These are phyloP conservation scores for Cyclospora cayetanensis DNA, from an alignment of 169 alveolate species.

Conservation along the genomic window DNA sequence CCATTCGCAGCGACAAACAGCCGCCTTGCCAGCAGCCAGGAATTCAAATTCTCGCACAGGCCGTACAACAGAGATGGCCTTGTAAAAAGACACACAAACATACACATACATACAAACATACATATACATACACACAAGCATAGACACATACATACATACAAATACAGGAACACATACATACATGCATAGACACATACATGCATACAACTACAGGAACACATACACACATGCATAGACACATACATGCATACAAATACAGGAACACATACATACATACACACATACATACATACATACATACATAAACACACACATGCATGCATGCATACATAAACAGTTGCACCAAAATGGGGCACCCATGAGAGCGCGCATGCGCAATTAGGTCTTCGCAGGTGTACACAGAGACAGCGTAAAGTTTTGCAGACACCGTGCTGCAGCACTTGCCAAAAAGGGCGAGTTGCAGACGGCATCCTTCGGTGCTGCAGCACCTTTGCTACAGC, in stretches of 20 bases:
- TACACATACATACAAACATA: no score
- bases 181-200: background rate
- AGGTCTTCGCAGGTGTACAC: no score
- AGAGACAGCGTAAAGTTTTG: background rate
- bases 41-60: constrained; percentile 5
- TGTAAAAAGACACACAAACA: background rate
- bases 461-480: no score
- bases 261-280: no score
- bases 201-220: background rate
- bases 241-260: background rate
- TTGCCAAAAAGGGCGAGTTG: no score
- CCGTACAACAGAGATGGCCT: background rate
- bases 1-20: constrained; percentile 85
- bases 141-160: background rate
- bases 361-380: no score
- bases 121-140: background rate
- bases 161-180: background rate
- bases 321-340: no score
- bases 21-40: constrained; percentile 84
- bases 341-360: no score
- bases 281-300: no score
- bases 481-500: no score
- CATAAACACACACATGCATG: no score
- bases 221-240: background rate
- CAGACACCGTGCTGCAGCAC: background rate